Base-by-base conservation (phyloP, 768 basidiomycete genomes). In the Lactarius evosmus region DNA sequence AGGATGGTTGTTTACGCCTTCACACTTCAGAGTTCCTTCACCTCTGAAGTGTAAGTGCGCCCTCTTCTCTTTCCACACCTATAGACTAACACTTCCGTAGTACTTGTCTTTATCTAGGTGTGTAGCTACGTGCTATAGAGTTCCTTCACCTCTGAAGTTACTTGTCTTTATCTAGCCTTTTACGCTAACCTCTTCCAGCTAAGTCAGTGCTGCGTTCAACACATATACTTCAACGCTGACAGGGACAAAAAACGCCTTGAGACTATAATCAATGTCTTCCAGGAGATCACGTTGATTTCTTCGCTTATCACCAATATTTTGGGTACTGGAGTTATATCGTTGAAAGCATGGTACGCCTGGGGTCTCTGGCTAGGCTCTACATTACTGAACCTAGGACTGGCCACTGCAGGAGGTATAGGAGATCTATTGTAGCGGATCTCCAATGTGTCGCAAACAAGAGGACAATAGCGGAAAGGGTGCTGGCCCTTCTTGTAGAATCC, bases 321-420 rank as follows among this genome's bases (percentile, higher is more conserved):
- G 27, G 29, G 27, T 27, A 52, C 51, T 14, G 30, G 51, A 7
- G 8, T 27, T 14, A 8, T 52, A 16, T 27, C 27, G 16, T 33
- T 33, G 33, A 55, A 55, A 36, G 54, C 54, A 34, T 55, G 54
- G 54, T 55, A 36, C 22, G 54, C 29, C 29, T 32, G 29, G 30
- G 2, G 9, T 49, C 30, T 11, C 17, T 32, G 29, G 17, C 19
- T 19, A 17, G 25, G 50, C 14, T 9, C 3, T 1, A 7, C 19
- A 19, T 8, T n/a, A 3, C 54, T 36, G 22, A 29, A 3, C 8
- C 33, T 11, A 14, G 4, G 16, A 33, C 8, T 34, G 8, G n/a
- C 32, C 14, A 4, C 12, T 12, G 16, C 36, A 55, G 54, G 54
- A 55, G 54, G 22, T 32, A 36, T 32, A 11, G 54, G 7, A 36